Evolutionary conservation across 768 basidiomycete genomes (phyloP).

Genomic region (Psilocybe azurescens): DNA sequence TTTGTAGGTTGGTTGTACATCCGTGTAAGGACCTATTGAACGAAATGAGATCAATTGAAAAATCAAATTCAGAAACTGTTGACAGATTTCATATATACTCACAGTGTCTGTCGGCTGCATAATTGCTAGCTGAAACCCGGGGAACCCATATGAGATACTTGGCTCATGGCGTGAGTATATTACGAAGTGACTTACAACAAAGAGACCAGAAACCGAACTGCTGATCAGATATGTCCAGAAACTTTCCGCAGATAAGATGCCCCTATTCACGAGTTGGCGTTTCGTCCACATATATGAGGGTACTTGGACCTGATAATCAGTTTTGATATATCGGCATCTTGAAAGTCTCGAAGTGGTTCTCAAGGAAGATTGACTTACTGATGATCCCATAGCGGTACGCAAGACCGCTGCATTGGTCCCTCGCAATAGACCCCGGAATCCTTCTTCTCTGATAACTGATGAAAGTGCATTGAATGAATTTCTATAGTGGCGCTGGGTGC

Average conservation of each 20-base stretch:
- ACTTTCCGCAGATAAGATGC: background rate
- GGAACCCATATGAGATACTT: background rate
- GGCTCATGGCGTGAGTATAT: background rate
- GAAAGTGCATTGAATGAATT: background rate
- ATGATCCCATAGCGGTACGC: constrained; percentile 1
- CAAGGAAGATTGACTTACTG: background rate
- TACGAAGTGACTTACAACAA: background rate
- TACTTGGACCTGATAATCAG: background rate
- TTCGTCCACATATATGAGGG: constrained; percentile 1
- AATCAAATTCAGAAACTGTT: background rate
- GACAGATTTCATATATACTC: background rate
- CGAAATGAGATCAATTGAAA: background rate
- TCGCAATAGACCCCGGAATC: background rate
- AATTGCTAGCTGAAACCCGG: background rate
- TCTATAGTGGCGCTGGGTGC: background rate
- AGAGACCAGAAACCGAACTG: background rate
- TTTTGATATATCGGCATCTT: background rate
- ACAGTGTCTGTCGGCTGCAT: constrained; percentile 1
- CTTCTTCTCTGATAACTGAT: background rate
- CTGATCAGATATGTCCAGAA: constrained; percentile 4
- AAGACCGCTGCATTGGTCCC: background rate
- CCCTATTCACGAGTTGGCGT: background rate
- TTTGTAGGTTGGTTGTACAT: constrained; percentile 4
- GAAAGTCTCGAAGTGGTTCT: background rate
- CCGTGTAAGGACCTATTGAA: background rate